A percentile compares a stretch with the other conserved stretches of the same genome.
Evolutionary conservation across 2,329 filamentous ascomycete genomes (phyloP).

Genomic region (Endocalyx cinctus): DNA sequence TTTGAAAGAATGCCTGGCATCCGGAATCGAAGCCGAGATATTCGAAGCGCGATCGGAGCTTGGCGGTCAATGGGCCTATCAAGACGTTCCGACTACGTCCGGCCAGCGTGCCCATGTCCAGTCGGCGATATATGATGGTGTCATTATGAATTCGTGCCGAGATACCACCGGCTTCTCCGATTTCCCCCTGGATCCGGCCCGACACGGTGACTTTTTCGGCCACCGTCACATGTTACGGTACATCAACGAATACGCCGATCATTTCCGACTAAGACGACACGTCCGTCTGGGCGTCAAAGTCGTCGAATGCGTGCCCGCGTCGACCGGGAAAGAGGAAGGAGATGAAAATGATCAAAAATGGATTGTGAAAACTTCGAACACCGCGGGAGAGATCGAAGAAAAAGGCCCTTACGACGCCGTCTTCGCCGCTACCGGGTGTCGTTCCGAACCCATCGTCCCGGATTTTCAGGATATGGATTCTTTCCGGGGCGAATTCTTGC

Average conservation of each 20-base stretch:
- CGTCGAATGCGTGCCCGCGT: constrained; percentile 21
- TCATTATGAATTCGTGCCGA: constrained; percentile 32
- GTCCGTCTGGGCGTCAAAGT: constrained; percentile 30
- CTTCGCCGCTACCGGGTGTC: constrained; percentile 30
- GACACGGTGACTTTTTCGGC: constrained; percentile 32
- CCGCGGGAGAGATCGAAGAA: constrained; percentile 10
- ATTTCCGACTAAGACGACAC: constrained; percentile 29
- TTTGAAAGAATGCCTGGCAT: constrained; percentile 34
- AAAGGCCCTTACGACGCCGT: constrained; percentile 28
- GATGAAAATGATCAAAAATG: constrained; percentile 27
- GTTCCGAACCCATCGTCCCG: constrained; percentile 26
- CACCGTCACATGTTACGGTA: constrained; percentile 30
- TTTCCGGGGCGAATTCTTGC: constrained; percentile 31
- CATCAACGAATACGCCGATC: constrained; percentile 31
- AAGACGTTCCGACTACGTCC: constrained; percentile 18
- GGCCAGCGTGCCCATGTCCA: constrained; percentile 17
- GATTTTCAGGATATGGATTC: constrained; percentile 25
- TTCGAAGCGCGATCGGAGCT: constrained; percentile 31
- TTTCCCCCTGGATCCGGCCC: constrained; percentile 34
- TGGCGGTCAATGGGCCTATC: constrained; percentile 36
- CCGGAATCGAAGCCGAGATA: constrained; percentile 27
- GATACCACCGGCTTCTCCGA: constrained; percentile 34
- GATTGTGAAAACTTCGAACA: constrained; percentile 20
- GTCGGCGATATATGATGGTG: constrained; percentile 31
- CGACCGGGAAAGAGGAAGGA: too few relatives aligned